Conservation (phyloP, 805 yeast species). For the Metschnikowia cerradonensis region DNA sequence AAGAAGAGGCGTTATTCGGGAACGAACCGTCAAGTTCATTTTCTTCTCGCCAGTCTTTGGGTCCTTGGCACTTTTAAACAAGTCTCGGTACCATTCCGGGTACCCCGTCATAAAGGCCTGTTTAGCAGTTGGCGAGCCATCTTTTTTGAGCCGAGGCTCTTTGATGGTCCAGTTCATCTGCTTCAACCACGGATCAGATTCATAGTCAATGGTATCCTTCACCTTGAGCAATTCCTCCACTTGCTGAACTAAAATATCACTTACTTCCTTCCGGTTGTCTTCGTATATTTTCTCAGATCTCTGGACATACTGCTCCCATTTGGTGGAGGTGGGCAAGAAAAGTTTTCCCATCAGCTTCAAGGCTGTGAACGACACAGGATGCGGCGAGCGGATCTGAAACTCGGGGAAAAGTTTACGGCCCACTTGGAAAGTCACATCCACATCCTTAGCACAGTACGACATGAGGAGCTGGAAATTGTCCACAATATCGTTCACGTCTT, state of each 20-base stretch:
- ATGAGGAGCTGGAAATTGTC: conserved; percentile 59
- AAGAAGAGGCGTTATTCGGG: conserved; percentile 73
- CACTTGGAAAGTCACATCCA: conserved; percentile 66
- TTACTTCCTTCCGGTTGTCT: conserved; percentile 52
- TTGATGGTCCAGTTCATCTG: conserved; percentile 85
- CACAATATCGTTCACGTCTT: conserved; percentile 50
- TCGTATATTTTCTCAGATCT: conserved; percentile 66
- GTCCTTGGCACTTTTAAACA: conserved; percentile 33
- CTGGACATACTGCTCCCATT: conserved; percentile 72
- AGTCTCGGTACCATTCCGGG: conserved; percentile 87
- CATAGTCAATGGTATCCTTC: conserved; percentile 29
- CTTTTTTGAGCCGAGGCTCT: conserved; percentile 58
- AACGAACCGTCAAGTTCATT: conserved; percentile 62
- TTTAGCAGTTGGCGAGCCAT: conserved; percentile 62
- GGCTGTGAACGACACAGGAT: conserved; percentile 92
- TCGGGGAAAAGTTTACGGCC: conserved; percentile 65
- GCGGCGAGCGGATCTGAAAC: conserved; percentile 71
- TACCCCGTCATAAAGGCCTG: conserved; percentile 80
- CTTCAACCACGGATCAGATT: conserved; percentile 79
- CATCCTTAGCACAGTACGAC: conserved; percentile 84
- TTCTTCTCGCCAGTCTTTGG: conserved; percentile 31
- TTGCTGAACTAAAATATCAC: conserved; percentile 51
- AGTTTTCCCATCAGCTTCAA: conserved; percentile 67
- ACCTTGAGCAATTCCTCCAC: conserved; percentile 54
- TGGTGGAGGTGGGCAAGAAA: conserved; percentile 68